Percentiles rank a stretch among this genome's conserved stretches.
Evolutionary conservation across 2,329 filamentous ascomycete genomes (phyloP).

Genomic region (Hawksworthiomyces lignivorus): DNA sequence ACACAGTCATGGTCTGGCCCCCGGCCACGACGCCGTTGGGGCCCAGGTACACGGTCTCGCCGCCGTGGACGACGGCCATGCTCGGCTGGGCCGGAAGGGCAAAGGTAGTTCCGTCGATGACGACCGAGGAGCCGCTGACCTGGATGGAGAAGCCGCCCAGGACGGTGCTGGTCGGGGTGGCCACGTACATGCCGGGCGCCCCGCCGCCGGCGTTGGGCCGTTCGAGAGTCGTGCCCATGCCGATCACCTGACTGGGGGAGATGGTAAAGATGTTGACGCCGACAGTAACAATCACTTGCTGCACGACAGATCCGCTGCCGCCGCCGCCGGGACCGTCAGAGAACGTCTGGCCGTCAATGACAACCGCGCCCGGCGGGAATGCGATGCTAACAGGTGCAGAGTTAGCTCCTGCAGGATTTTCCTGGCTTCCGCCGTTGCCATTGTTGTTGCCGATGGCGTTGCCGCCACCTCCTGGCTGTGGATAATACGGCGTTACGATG

Average conservation of each 20-base stretch:
- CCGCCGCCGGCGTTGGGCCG: slow-evolving; percentile 22
- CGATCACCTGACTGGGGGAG: slow-evolving; percentile 36
- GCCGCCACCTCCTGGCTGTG: too few relatives aligned
- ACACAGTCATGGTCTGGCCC: slow-evolving; percentile 30
- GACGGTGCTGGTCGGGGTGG: slow-evolving; percentile 29
- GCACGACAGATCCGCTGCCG: too few relatives aligned
- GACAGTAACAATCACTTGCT: slow-evolving; percentile 20
- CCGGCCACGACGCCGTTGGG: slow-evolving; percentile 26
- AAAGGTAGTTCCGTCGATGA: slow-evolving; percentile 36
- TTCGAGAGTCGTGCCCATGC: slow-evolving; percentile 35
- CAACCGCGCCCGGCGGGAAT: slow-evolving; percentile 35
- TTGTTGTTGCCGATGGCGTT: too few relatives aligned
- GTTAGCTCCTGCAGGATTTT: too few relatives aligned
- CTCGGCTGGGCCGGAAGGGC: slow-evolving; percentile 30
- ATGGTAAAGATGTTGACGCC: slow-evolving; percentile 36
- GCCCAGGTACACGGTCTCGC: slow-evolving; percentile 26
- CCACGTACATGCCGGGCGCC: slow-evolving; percentile 19
- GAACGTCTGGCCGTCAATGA: slow-evolving; percentile 41
- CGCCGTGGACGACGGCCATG: slow-evolving; percentile 27
- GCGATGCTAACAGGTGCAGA: slow-evolving; percentile 31
- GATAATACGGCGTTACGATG: not conserved
- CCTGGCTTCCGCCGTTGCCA: too few relatives aligned
- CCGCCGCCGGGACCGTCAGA: slow-evolving; percentile 21
- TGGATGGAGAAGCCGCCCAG: slow-evolving; percentile 33
- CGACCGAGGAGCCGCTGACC: slow-evolving; percentile 32